phyloP scores from a whole-genome alignment of 805 yeast species.

The Jamesozyma lodderae region DNA sequence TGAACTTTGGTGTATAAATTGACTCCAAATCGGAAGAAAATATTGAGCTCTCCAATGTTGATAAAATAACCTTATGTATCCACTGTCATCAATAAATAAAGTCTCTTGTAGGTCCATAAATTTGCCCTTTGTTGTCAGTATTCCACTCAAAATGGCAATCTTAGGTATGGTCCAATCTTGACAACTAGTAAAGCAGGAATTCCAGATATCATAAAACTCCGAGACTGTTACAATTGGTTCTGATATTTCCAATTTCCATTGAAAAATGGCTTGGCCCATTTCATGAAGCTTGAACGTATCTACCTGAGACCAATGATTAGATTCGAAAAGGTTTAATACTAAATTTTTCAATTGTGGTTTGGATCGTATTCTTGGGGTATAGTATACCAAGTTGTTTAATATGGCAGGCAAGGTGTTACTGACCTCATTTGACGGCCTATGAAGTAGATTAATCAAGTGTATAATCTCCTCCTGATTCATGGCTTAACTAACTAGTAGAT shows the following conservation, averaged over 20 bases:
- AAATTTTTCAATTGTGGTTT: constrained; percentile 8
- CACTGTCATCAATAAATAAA: constrained; percentile 20
- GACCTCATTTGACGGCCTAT: background rate
- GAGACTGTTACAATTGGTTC: constrained; percentile 21
- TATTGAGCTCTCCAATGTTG: constrained; percentile 14
- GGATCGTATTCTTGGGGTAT: constrained; percentile 18
- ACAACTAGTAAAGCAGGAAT: constrained; percentile 10
- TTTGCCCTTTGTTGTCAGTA: constrained; percentile 12
- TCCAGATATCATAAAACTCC: constrained; percentile 21
- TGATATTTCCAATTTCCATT: constrained; percentile 27
- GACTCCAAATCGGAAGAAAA: constrained; percentile 20
- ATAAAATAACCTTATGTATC: constrained; percentile 11
- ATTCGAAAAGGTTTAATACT: constrained; percentile 11
- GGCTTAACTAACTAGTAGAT: background rate
- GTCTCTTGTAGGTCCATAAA: constrained; percentile 14
- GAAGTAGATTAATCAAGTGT: constrained; percentile 6
- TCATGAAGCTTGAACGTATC: constrained; percentile 13
- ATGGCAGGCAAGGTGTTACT: constrained; percentile 6
- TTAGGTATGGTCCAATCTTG: constrained; percentile 17
- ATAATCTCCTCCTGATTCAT: constrained; percentile 7
- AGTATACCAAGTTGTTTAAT: constrained; percentile 22
- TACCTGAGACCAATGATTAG: constrained; percentile 5
- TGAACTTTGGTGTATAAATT: constrained; percentile 4
- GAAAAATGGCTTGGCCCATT: constrained; percentile 15
- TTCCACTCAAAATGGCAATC: constrained; percentile 20